Evolutionary conservation across 495 filamentous ascomycete genomes (phyloP), one percentile per base, ranked within the genome.

Genomic region (Talaromyces thailandensis): DNA sequence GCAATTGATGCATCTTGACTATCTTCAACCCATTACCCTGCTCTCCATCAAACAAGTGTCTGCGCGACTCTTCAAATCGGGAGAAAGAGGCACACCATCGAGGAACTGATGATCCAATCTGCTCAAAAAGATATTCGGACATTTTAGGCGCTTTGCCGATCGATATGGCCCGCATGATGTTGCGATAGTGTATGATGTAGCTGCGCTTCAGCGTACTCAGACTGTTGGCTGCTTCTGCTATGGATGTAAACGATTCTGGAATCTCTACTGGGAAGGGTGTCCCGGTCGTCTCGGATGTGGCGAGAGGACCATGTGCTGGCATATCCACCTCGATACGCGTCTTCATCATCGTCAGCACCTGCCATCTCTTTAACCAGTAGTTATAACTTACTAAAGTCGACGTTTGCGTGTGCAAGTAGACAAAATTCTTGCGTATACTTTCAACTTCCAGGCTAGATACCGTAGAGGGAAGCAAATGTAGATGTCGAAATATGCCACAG

Each of bases 181-280:
- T 58, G 32, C 12, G 28, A 9, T 58, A 58, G 18, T 35, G 18
- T 5, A 16, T 16, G 11, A 35, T 14, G 4, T 31, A 58, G 31
- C 31, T 29, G 14, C 29, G 31, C 31, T 43, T 59, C 16, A 63
- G 56, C 14, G 59, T 21, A 45, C 66, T 62, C n/a, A 66, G 57
- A 26, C 63, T 58, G 26, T 66, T 63, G 52, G 64, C 64, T 7
- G 68, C 68, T n/a, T 69, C 65, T 6, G 64, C 62, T n/a, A 69
- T 29, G 12, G 68, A 67, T 16, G 53, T 18, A 28, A 67, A 69
- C 2, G 28, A 35, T 43, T 58, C 28, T 58, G 56, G 56, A 4
- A 58, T 14, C 11, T 58, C 56, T 58, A 24, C 21, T 25, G 28
- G 21, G 8, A 58, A 16, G 35, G 6, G 28, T 18, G 9, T 11